Conservation (phyloP, 768 basidiomycete genomes). For the Rhizopogon vinicolor region DNA sequence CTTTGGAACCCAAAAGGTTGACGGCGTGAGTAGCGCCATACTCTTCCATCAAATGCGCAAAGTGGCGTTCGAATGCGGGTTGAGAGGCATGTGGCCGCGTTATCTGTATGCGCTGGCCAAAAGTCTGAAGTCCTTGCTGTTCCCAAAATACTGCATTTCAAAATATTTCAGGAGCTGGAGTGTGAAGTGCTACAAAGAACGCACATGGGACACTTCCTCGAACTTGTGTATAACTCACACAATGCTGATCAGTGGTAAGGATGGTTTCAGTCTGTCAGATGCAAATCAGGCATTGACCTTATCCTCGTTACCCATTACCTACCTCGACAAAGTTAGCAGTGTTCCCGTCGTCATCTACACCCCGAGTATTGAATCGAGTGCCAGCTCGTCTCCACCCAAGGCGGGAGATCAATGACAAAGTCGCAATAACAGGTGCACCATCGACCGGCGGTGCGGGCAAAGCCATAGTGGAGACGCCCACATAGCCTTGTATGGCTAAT, state of each 20-base stretch:
- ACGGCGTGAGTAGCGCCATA: slow-evolving; percentile 85
- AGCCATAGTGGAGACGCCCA: slow-evolving; percentile 77
- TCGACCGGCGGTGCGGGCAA: slow-evolving; percentile 71
- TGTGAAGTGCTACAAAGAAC: slow-evolving; percentile 28
- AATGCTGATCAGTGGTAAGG: slow-evolving; percentile 81
- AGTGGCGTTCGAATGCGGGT: slow-evolving; percentile 95
- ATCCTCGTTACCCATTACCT: slow-evolving; percentile 13
- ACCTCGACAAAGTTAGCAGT: slow-evolving; percentile 97
- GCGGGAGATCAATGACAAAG: slow-evolving; percentile 78
- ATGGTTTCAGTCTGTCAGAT: slow-evolving; percentile 77
- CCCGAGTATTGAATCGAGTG: slow-evolving; percentile 94
- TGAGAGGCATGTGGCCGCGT: slow-evolving; percentile 94
- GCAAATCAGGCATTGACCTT: slow-evolving; percentile 8
- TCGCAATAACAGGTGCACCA: slow-evolving; percentile 68
- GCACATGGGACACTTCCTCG: slow-evolving; percentile 93
- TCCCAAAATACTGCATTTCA: slow-evolving; percentile 88
- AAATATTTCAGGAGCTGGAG: slow-evolving; percentile 7
- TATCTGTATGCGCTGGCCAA: slow-evolving; percentile 92
- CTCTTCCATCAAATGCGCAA: slow-evolving; percentile 78
- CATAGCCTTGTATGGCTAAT: slow-evolving; percentile 91
- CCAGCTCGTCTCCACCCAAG: slow-evolving; percentile 95
- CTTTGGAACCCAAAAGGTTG: slow-evolving; percentile 88
- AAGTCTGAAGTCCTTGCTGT: slow-evolving; percentile 92
- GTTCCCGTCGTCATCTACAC: slow-evolving; percentile 93
- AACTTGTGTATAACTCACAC: slow-evolving; percentile 90